Percentiles rank a stretch among this genome's conserved stretches.
Evolutionary conservation across 768 basidiomycete species (phyloP).

Genomic region (Podaxis sp.): DNA sequence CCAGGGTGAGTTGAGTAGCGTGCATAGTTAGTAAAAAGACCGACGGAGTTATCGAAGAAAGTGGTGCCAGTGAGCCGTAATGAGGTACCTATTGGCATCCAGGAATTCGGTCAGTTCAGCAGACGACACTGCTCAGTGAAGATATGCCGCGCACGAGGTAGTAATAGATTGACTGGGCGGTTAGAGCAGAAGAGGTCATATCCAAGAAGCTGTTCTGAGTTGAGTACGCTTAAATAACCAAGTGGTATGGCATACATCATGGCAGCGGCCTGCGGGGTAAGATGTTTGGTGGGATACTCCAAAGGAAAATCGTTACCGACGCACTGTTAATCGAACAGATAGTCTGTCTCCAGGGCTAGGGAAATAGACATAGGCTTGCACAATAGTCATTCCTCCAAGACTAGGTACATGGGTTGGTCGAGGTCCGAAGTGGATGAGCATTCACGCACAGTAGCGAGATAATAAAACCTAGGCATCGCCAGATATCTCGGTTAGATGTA

Average conservation of each 20-base stretch:
- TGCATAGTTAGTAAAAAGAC: slow-evolving; percentile 15
- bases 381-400: slow-evolving; percentile 33
- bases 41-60: slow-evolving; percentile 35
- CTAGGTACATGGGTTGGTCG: slow-evolving; percentile 15
- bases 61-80: slow-evolving; percentile 34
- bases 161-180: slow-evolving; percentile 40
- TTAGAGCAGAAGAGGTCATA: slow-evolving; percentile 31
- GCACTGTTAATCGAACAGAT: slow-evolving; percentile 26
- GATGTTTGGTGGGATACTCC: background rate
- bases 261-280: slow-evolving; percentile 16
- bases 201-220: slow-evolving; percentile 27
- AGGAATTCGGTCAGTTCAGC: background rate
- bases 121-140: background rate
- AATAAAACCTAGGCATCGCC: slow-evolving; percentile 21
- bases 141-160: slow-evolving; percentile 29
- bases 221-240: background rate
- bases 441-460: slow-evolving; percentile 22
- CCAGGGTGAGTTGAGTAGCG: background rate
- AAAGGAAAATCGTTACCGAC: background rate
- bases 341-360: slow-evolving; percentile 22
- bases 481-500: background rate
- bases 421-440: background rate
- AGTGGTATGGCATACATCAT: slow-evolving; percentile 21
- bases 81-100: slow-evolving; percentile 33
- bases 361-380: slow-evolving; percentile 39